A percentile compares a stretch with the other conserved stretches of the same genome.
Conservation (phyloP, 2,329 filamentous ascomycete genomes). For the Hymenoscyphus salicellus region DNA sequence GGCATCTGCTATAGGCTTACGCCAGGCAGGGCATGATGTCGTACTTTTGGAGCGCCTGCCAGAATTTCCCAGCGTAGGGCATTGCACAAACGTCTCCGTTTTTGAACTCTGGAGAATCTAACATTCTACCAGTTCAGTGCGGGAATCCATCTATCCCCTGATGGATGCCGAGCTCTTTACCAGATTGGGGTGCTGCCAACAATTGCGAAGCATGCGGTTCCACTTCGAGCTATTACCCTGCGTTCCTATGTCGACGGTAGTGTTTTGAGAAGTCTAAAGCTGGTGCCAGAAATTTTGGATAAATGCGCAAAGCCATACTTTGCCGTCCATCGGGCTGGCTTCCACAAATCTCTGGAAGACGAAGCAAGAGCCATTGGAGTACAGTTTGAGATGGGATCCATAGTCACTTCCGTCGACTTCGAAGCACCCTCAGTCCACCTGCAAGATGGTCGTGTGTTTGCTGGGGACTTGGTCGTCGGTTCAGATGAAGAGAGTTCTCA, state of each 20-base stretch:
- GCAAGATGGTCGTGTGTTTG: background rate
- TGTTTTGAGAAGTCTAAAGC: background rate
- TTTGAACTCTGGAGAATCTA: background rate
- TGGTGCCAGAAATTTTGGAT: background rate
- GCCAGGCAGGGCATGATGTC: background rate
- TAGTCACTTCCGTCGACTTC: background rate
- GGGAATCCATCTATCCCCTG: background rate
- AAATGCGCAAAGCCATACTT: background rate
- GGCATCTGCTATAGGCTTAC: background rate
- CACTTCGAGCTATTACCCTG: background rate
- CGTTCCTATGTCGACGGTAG: background rate
- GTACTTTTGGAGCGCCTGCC: background rate
- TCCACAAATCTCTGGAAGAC: background rate
- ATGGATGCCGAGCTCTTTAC: background rate
- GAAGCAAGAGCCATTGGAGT: background rate
- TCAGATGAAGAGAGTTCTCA: background rate
- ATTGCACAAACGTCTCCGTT: too few species aligned
- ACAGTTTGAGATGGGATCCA: background rate
- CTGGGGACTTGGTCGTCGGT: background rate
- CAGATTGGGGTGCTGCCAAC: background rate
- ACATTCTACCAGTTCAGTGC: background rate
- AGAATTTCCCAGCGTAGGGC: background rate
- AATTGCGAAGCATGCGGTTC: background rate
- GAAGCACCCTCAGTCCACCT: background rate
- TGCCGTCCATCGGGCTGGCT: background rate